These are phyloP conservation scores for Lathyrus sativus DNA, from an alignment of 306 rosid genomes.

Conservation along the genomic window DNA sequence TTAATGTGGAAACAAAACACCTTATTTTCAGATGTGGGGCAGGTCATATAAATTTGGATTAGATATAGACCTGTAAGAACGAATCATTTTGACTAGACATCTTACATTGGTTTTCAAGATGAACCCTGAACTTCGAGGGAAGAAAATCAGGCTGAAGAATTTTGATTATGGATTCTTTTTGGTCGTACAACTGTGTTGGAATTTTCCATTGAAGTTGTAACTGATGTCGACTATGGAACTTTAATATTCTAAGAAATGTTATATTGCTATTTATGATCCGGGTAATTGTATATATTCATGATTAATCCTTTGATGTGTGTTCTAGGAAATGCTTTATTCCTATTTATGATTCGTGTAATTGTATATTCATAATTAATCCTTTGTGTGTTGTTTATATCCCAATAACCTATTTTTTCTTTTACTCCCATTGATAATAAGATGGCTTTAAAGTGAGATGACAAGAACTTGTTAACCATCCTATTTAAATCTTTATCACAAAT, in stretches of 20 bases:
- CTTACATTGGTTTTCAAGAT: slow-evolving; percentile 4
- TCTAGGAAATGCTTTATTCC: neutral
- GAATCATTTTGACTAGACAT: neutral
- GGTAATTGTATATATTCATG: neutral
- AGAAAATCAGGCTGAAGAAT: neutral
- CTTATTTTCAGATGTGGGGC: neutral
- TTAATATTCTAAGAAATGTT: neutral
- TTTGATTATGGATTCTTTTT: neutral
- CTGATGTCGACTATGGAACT: slow-evolving; percentile 9
- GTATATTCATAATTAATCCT: neutral
- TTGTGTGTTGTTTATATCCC: slow-evolving; percentile 1
- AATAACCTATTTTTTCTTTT: slow-evolving; percentile 22
- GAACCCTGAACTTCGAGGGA: neutral
- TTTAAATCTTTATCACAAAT: slow-evolving; percentile 37
- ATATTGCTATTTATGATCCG: neutral
- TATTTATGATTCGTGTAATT: neutral
- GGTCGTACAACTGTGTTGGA: neutral
- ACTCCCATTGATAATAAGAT: slow-evolving; percentile 28
- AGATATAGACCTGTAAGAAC: neutral
- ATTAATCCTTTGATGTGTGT: neutral
- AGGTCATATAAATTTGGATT: neutral
- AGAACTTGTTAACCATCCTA: slow-evolving; percentile 29
- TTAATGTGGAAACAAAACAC: neutral
- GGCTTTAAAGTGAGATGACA: slow-evolving; percentile 18
- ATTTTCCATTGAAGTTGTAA: neutral